Evolutionary conservation across 2,329 filamentous ascomycete genomes (phyloP).

Genomic region (Niveomyces coronatus): DNA sequence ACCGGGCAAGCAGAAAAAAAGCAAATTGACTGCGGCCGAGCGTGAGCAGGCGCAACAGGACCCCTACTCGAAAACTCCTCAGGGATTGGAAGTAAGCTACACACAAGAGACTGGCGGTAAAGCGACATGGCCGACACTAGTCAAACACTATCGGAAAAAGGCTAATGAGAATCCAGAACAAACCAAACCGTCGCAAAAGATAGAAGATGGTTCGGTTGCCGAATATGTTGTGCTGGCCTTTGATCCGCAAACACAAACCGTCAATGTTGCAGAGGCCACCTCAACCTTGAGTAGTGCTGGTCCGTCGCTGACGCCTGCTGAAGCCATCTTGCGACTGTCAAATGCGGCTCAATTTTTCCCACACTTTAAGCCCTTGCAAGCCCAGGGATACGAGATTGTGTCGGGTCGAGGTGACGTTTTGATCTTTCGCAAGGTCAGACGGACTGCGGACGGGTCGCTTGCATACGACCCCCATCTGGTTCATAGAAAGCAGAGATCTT

Average conservation of each 20-base stretch:
- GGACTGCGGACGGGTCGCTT: conserved; percentile 11
- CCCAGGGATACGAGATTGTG: conserved; percentile 56
- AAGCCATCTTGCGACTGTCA: conserved; percentile 49
- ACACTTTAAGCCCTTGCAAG: conserved; percentile 47
- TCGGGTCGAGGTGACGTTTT: conserved; percentile 53
- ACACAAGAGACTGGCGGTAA: conserved; percentile 30
- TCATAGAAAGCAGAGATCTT: conserved; percentile 26
- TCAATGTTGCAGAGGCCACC: conserved; percentile 50
- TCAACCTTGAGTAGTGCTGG: conserved; percentile 39
- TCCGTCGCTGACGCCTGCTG: conserved; percentile 37
- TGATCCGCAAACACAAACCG: conserved; percentile 45
- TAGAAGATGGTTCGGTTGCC: conserved; percentile 8
- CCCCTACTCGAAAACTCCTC: conserved; percentile 32
- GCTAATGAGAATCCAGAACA: conserved; percentile 9
- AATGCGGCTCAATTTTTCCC: conserved; percentile 56
- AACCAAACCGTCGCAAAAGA: conserved; percentile 2
- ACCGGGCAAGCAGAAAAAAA: background rate
- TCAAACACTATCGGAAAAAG: conserved; percentile 20
- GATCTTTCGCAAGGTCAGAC: conserved; percentile 51
- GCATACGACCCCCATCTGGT: background rate
- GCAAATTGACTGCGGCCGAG: conserved; percentile 3
- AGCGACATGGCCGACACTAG: conserved; percentile 24
- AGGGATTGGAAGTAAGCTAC: conserved; percentile 39
- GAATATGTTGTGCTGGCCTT: conserved; percentile 58
- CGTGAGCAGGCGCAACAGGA: conserved; percentile 20